Conservation (phyloP, 306 rosid species). For the Lotus japonicus region DNA sequence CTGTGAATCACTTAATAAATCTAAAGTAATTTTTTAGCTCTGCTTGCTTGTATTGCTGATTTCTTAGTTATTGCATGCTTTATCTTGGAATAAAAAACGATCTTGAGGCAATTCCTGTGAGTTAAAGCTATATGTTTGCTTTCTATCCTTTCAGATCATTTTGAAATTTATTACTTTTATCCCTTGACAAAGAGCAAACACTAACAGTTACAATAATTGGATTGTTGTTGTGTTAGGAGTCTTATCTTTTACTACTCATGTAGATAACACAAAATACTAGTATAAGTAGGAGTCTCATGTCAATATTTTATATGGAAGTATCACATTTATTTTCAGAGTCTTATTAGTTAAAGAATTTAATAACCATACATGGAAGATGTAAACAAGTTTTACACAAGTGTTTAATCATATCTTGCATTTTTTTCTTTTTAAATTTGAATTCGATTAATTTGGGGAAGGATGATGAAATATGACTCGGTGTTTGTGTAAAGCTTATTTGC, state of each 20-base stretch:
- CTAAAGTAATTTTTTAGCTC: background rate
- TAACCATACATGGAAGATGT: too few relatives aligned
- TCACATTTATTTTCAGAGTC: background rate
- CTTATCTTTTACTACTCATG: background rate
- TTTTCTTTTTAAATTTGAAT: too few relatives aligned
- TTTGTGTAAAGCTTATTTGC: too few relatives aligned
- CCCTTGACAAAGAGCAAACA: background rate
- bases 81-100: background rate
- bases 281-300: background rate
- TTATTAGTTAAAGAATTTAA: background rate
- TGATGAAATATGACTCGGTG: too few relatives aligned
- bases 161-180: conserved; percentile 10
- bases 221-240: background rate
- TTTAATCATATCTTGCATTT: too few relatives aligned
- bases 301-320: background rate
- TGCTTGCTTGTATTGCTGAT: background rate
- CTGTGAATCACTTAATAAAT: background rate
- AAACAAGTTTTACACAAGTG: too few relatives aligned
- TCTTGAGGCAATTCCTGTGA: background rate
- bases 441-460: too few relatives aligned
- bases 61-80: background rate
- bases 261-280: background rate
- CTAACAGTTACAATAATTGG: background rate
- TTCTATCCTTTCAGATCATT: background rate
- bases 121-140: background rate